These are phyloP conservation scores for Holtermannia corniformis DNA, from an alignment of 768 basidiomycete species.

Conservation along the genomic window DNA sequence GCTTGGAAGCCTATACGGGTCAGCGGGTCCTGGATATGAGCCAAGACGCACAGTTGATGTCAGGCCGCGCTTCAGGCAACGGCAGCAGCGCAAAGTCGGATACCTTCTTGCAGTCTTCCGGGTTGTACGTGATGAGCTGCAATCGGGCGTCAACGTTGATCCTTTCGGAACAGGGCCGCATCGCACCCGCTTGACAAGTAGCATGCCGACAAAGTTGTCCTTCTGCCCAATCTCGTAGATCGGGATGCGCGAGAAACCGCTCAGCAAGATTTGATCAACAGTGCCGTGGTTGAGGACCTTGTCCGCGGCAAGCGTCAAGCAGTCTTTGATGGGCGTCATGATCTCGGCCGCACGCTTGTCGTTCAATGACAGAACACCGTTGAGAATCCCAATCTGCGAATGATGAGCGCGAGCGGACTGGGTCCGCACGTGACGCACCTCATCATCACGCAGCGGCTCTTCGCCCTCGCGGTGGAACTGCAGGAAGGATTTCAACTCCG, in stretches of 20 bases:
- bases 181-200: constrained; percentile 69
- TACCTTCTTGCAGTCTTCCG: constrained; percentile 50
- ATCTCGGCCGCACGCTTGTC: constrained; percentile 53
- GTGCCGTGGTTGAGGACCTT: constrained; percentile 65
- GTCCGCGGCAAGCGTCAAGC: constrained; percentile 63
- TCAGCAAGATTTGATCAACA: constrained; percentile 54
- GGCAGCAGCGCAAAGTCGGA: constrained; percentile 63
- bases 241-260: constrained; percentile 85
- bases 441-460: constrained; percentile 44
- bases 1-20: constrained; percentile 60
- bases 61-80: constrained; percentile 76
- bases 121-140: constrained; percentile 81
- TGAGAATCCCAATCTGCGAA: constrained; percentile 39
- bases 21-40: neutral
- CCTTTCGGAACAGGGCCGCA: neutral
- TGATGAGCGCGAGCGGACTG: neutral
- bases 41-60: constrained; percentile 56
- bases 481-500: constrained; percentile 45
- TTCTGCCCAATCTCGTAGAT: constrained; percentile 65
- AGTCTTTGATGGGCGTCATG: constrained; percentile 70
- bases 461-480: constrained; percentile 44
- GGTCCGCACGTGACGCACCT: constrained; percentile 27
- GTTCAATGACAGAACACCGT: constrained; percentile 42
- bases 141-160: neutral
- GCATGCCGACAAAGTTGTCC: constrained; percentile 64